Conservation (phyloP, 768 basidiomycete genomes). For the Tulasnella sp. region DNA sequence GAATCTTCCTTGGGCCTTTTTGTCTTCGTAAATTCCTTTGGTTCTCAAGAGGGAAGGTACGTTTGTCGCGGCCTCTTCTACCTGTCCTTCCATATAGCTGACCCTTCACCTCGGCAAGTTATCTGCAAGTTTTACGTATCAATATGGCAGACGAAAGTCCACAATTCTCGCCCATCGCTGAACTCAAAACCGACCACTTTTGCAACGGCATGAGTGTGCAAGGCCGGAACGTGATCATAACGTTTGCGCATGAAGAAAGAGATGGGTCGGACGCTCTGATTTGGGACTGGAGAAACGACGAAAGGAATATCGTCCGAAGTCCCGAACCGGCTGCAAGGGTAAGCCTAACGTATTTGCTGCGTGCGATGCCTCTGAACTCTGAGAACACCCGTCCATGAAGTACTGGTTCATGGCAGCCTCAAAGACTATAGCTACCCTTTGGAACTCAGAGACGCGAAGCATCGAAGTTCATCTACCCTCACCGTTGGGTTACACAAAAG, state of each 20-base stretch:
- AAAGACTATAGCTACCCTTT: not conserved
- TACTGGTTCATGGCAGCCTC: not conserved
- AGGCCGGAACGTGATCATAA: not conserved
- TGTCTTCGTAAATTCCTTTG: not conserved
- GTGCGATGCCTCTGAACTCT: not conserved
- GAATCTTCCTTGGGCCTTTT: not conserved
- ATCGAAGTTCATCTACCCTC: not conserved
- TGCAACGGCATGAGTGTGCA: not conserved
- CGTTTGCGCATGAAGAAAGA: not conserved
- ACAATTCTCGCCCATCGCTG: not conserved
- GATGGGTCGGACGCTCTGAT: not conserved
- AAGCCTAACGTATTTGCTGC: not conserved
- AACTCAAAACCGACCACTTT: not conserved
- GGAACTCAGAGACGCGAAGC: not conserved
- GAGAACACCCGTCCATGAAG: not conserved
- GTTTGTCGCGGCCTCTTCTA: not conserved
- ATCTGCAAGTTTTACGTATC: not conserved
- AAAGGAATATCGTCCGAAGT: not conserved
- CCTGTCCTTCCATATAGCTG: not conserved
- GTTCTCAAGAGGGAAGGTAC: not conserved
- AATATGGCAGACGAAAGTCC: not conserved
- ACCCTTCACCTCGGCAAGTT: not conserved
- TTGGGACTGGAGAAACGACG: not conserved
- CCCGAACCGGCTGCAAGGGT: not conserved
- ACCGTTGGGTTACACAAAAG: not conserved